Evolutionary conservation across 2,329 filamentous ascomycete genomes (phyloP).

Genomic region (Allantophomopsis cytisporea): DNA sequence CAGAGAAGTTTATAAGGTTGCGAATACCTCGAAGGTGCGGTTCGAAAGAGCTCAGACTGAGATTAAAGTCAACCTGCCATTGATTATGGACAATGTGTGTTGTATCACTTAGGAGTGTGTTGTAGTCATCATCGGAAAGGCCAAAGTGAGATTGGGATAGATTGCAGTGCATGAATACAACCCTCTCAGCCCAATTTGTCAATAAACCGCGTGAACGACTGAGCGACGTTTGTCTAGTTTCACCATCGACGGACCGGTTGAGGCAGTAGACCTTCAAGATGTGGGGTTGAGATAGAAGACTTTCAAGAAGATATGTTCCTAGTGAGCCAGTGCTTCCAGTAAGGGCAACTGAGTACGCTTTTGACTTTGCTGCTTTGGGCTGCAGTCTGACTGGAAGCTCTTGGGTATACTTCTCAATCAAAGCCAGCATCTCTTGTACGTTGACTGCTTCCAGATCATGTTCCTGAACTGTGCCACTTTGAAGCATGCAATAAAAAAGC

Average conservation of each 20-base stretch:
- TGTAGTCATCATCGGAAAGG: slow-evolving; percentile 1
- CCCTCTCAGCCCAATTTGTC: neutral
- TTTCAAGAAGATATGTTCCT: slow-evolving; percentile 16
- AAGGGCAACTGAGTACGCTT: neutral
- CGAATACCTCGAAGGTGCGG: slow-evolving; percentile 21
- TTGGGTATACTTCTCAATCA: neutral
- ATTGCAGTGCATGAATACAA: slow-evolving; percentile 8
- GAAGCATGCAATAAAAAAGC: neutral
- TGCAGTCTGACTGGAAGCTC: neutral
- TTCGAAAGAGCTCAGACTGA: slow-evolving; percentile 17
- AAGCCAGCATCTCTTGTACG: neutral
- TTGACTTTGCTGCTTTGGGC: neutral
- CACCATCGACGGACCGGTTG: slow-evolving; percentile 9
- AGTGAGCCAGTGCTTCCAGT: slow-evolving; percentile 20
- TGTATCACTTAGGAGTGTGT: slow-evolving; percentile 18
- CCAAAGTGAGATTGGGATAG: slow-evolving; percentile 7
- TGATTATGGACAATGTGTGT: slow-evolving; percentile 18
- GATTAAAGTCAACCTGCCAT: slow-evolving; percentile 30
- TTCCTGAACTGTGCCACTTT: neutral
- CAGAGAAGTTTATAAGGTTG: slow-evolving; percentile 17
- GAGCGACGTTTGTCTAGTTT: slow-evolving; percentile 21
- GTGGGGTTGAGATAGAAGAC: slow-evolving; percentile 6
- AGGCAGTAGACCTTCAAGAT: slow-evolving; percentile 16
- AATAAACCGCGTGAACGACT: slow-evolving; percentile 23
- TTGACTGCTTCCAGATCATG: neutral